Conservation (phyloP, 225 moss, liverwort and hornwort genomes). For the Pseudoscleropodium purum region DNA sequence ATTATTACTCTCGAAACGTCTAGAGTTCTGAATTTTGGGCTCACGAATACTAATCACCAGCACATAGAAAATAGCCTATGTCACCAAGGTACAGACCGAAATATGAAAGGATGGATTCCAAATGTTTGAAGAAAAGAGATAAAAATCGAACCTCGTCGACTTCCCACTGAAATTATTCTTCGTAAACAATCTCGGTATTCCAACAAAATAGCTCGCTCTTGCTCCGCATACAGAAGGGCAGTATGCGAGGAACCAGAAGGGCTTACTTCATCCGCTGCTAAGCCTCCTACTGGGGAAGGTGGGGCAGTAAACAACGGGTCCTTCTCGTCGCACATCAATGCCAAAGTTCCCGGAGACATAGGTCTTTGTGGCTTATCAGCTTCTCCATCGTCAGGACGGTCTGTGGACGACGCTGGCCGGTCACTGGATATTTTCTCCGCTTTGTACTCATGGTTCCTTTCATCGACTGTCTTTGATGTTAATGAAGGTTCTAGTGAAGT, state of each 20-base stretch:
- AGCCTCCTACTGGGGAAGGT: slow-evolving; percentile 35
- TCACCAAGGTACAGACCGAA: neutral
- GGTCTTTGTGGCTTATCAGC: slow-evolving; percentile 23
- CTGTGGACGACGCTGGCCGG: neutral
- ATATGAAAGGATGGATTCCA: neutral
- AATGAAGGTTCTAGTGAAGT: slow-evolving; percentile 7
- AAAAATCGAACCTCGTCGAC: slow-evolving; percentile 28
- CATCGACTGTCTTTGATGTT: slow-evolving; percentile 12
- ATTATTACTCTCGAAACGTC: neutral
- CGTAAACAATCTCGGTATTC: slow-evolving; percentile 44
- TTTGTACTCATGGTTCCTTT: slow-evolving; percentile 15
- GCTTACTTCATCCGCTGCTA: slow-evolving; percentile 15
- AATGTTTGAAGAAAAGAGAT: neutral
- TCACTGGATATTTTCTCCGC: slow-evolving; percentile 11
- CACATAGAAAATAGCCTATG: neutral
- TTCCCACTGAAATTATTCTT: slow-evolving; percentile 43
- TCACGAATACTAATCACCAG: neutral
- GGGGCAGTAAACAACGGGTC: slow-evolving; percentile 51
- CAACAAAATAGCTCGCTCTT: slow-evolving; percentile 38
- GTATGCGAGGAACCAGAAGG: slow-evolving; percentile 18
- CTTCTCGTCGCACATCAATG: slow-evolving; percentile 63
- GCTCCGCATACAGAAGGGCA: slow-evolving; percentile 33
- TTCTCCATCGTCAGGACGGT: slow-evolving; percentile 18
- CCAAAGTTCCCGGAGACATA: slow-evolving; percentile 52
- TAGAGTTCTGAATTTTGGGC: neutral